Evolutionary conservation across 2,329 filamentous ascomycete genomes (phyloP).

Genomic region (Bimuria novae-zelandiae): DNA sequence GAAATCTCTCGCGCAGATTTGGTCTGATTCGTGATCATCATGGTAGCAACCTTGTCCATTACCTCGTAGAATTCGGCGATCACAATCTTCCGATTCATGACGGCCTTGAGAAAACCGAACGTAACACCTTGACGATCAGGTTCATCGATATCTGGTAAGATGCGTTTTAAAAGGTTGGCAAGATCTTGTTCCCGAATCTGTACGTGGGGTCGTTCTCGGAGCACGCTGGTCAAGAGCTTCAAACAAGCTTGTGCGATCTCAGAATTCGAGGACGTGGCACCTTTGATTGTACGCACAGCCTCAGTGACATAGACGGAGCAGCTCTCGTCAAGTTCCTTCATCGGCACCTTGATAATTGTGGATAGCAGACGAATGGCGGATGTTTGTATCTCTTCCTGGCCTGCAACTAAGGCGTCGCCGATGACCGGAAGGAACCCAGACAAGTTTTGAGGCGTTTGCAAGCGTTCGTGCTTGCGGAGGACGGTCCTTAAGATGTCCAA

Average conservation of each 20-base stretch:
- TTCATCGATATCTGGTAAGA: slow-evolving; percentile 89
- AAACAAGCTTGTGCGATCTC: slow-evolving; percentile 86
- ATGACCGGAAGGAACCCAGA: slow-evolving; percentile 86
- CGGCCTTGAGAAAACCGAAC: slow-evolving; percentile 89
- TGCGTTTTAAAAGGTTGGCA: slow-evolving; percentile 77
- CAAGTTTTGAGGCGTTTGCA: slow-evolving; percentile 80
- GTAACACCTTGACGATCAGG: slow-evolving; percentile 89
- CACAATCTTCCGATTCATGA: slow-evolving; percentile 82
- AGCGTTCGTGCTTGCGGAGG: slow-evolving; percentile 80
- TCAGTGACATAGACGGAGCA: slow-evolving; percentile 82
- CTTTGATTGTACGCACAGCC: slow-evolving; percentile 79
- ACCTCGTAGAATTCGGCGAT: slow-evolving; percentile 89
- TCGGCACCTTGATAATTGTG: slow-evolving; percentile 81
- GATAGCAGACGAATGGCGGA: slow-evolving; percentile 84
- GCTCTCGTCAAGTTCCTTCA: slow-evolving; percentile 70
- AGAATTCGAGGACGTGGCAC: slow-evolving; percentile 75
- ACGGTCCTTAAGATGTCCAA: slow-evolving; percentile 84
- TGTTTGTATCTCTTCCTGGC: slow-evolving; percentile 91
- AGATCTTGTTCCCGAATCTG: slow-evolving; percentile 79
- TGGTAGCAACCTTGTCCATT: slow-evolving; percentile 76
- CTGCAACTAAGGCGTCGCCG: slow-evolving; percentile 81
- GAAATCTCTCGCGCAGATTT: slow-evolving; percentile 85
- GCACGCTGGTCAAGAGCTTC: slow-evolving; percentile 82
- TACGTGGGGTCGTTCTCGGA: slow-evolving; percentile 79
- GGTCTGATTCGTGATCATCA: slow-evolving; percentile 97